A percentile compares a stretch with the other conserved stretches of the same genome.
Evolutionary conservation across 805 yeast species (phyloP).

Genomic region (Teunomyces lycoperdinae): DNA sequence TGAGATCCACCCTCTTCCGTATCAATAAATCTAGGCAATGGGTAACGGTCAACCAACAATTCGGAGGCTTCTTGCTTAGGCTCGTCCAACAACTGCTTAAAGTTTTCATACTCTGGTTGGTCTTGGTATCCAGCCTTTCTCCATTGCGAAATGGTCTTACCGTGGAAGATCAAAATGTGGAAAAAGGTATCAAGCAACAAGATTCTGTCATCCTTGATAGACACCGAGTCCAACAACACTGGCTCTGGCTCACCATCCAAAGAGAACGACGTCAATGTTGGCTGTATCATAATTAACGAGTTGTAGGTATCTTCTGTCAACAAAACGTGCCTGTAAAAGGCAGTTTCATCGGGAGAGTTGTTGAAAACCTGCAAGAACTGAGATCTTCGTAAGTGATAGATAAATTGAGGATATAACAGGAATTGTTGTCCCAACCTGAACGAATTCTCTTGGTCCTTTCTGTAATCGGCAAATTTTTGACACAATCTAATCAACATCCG

Average conservation of each 20-base stretch:
- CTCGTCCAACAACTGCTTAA: constrained; percentile 79
- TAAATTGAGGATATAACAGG: constrained; percentile 90
- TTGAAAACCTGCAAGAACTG: constrained; percentile 95
- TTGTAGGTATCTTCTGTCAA: constrained; percentile 89
- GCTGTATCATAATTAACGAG: constrained; percentile 96
- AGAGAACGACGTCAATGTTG: constrained; percentile 83
- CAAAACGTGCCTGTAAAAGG: constrained; percentile 90
- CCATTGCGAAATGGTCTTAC: constrained; percentile 94
- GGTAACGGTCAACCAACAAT: constrained; percentile 89
- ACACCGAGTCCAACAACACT: constrained; percentile 88
- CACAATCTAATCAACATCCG: constrained; percentile 86
- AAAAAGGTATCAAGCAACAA: constrained; percentile 91
- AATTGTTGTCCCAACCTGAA: constrained; percentile 83
- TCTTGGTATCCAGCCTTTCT: constrained; percentile 93
- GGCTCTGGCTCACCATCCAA: constrained; percentile 82
- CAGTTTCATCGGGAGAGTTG: constrained; percentile 98
- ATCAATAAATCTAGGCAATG: constrained; percentile 94
- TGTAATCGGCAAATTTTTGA: constrained; percentile 89
- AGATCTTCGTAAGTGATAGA: constrained; percentile 92
- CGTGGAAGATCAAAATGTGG: constrained; percentile 94
- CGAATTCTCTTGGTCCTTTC: constrained; percentile 78
- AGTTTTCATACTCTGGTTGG: constrained; percentile 83
- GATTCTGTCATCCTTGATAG: constrained; percentile 84
- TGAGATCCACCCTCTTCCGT: constrained; percentile 99
- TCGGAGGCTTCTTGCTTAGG: constrained; percentile 93